Base-by-base conservation (phyloP, 140 eudicot species). In the Ambrosia hybrid region DNA sequence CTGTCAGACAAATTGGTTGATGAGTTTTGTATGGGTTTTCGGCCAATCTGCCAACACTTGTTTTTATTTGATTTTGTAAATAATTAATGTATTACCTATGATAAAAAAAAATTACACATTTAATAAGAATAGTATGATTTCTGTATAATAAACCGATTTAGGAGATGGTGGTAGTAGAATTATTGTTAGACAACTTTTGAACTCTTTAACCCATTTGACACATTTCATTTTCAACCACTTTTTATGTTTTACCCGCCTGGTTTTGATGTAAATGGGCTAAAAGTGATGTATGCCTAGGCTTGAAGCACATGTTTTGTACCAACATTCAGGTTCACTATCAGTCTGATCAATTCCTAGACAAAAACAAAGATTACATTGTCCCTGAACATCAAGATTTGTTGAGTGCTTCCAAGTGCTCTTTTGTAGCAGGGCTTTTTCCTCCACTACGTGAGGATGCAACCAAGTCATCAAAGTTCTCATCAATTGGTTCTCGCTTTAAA, bases 331-430 rank as follows among this genome's bases (percentile, higher is more conserved):
- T 94, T 66, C 95, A 69, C 71, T 94, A 90, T 67, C 97, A 90
- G 73, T 88, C 96, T 65, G 96, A 94, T 49, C 96, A 82, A 41
- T 94, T 94, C 74, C 65, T 94, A 70, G 99, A 94, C 79, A 94
- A 94, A 81, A 94, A 94, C 81, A 94, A 94, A 78, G 99, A 88
- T 79, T 94, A 88, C 81, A 83, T 90, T 77, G 97, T 94, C 73
- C 94, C 97, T 12, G 99, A 94, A 79, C 96, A 94, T 84, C 96
- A 90, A 81, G 99, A 94, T 83, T 69, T 94, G 87, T 84, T 90
- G 79, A 75, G 79, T 88, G 80, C 91, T 74, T 94, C 99, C 78
- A 90, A 86, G 79, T 94, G 99, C 83, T 72, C 97, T 65, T 94
- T 94, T 74, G 95, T 90, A 63, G 79, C 86, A 46, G 96, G 85